Conservation (phyloP, 75 land plant species). For the Azolla pinnata region DNA sequence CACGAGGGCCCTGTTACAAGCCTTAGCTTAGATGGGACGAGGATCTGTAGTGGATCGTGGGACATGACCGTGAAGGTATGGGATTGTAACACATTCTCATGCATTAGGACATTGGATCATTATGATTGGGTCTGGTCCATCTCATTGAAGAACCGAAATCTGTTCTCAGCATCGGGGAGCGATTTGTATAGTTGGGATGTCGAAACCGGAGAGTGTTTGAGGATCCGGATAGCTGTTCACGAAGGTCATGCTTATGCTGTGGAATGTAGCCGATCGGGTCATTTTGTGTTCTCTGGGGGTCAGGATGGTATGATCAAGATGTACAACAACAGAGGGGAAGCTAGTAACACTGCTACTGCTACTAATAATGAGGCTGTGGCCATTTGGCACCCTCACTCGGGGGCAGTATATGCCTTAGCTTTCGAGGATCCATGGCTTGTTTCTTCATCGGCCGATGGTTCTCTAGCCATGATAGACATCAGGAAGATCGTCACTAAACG, state of each 20-base stretch:
- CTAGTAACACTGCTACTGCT: not conserved
- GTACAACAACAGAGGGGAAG: slow-evolving; percentile 44
- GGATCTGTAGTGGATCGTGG: slow-evolving; percentile 94
- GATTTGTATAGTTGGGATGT: slow-evolving; percentile 78
- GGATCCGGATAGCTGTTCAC: slow-evolving; percentile 46
- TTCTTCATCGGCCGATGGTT: slow-evolving; percentile 85
- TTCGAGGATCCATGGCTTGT: slow-evolving; percentile 98
- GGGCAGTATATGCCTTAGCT: slow-evolving; percentile 70
- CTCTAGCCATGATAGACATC: slow-evolving; percentile 79
- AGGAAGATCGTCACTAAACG: slow-evolving; percentile 38
- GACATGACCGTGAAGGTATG: slow-evolving; percentile 81
- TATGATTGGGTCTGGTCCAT: slow-evolving; percentile 88
- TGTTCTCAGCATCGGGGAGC: slow-evolving; percentile 68
- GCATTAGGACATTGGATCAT: slow-evolving; percentile 50
- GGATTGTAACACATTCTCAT: slow-evolving; percentile 50
- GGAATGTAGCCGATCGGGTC: slow-evolving; percentile 60
- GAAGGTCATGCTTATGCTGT: slow-evolving; percentile 56
- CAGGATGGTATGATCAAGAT: slow-evolving; percentile 93
- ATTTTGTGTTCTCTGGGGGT: slow-evolving; percentile 82
- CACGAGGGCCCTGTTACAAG: slow-evolving; percentile 87
- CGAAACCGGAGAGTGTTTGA: slow-evolving; percentile 30
- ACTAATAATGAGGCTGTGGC: slow-evolving; percentile 28
- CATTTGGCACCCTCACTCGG: slow-evolving; percentile 72
- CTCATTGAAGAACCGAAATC: slow-evolving; percentile 43
- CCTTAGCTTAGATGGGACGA: slow-evolving; percentile 50